Conservation (phyloP, 2,329 filamentous ascomycete genomes). For the Calonectria pseudoturangicola region DNA sequence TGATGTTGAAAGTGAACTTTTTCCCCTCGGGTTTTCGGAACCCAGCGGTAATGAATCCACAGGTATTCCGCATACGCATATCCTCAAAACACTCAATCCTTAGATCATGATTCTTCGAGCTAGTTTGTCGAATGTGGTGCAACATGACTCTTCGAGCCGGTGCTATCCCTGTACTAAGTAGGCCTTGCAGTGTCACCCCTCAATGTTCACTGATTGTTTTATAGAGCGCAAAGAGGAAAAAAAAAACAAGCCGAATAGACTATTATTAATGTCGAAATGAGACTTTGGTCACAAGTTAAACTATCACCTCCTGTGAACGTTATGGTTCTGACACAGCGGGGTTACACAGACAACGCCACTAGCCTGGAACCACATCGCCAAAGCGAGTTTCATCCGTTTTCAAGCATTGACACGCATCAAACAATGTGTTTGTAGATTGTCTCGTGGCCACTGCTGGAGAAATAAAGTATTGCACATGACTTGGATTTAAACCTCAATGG, state of each 20-base stretch:
- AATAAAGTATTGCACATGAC: not conserved
- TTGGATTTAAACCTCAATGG: not conserved
- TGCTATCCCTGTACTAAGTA: not conserved
- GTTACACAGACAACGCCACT: slow-evolving; percentile 8
- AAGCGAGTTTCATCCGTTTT: not conserved
- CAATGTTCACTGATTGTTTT: not conserved
- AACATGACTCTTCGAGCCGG: not conserved
- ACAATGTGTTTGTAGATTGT: not conserved
- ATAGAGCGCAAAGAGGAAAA: too few relatives aligned
- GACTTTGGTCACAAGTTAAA: not conserved
- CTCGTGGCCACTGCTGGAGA: not conserved
- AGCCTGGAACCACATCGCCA: not conserved
- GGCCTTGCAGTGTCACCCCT: not conserved
- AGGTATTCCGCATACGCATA: too few relatives aligned
- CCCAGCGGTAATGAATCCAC: not conserved
- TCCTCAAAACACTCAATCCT: not conserved
- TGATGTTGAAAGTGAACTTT: not conserved
- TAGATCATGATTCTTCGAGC: not conserved
- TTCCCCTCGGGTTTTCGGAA: not conserved
- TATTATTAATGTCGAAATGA: not conserved
- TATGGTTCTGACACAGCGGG: slow-evolving; percentile 17
- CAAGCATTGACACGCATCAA: not conserved
- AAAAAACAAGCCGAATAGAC: too few relatives aligned
- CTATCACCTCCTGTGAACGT: not conserved
- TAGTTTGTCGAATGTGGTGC: not conserved